phyloP scores from a whole-genome alignment of 371 early-diverging fungal species.

The Syncephalastrum monosporum region DNA sequence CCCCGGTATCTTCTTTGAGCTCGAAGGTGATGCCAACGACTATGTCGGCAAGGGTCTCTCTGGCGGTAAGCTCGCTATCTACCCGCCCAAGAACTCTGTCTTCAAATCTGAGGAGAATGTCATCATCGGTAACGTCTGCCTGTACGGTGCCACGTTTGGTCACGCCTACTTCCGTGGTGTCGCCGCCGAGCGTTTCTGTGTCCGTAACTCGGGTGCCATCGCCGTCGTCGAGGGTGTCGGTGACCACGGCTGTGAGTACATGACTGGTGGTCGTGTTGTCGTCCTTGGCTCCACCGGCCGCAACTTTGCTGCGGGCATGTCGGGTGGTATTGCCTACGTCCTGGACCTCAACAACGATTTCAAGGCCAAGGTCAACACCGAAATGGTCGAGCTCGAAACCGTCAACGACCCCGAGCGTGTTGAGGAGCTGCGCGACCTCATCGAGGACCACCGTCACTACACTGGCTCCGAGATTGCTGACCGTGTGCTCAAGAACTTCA shows the following conservation, averaged over 20 bases:
- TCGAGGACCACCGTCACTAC: slow-evolving; percentile 77
- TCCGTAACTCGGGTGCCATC: slow-evolving; percentile 94
- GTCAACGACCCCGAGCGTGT: slow-evolving; percentile 80
- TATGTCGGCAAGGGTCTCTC: slow-evolving; percentile 98
- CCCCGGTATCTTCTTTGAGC: slow-evolving; percentile 82
- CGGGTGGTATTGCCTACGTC: slow-evolving; percentile 92
- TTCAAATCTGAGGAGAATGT: slow-evolving; percentile 88
- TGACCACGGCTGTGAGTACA: slow-evolving; percentile 99
- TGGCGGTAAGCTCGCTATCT: slow-evolving; percentile 87
- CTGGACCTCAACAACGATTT: slow-evolving; percentile 47
- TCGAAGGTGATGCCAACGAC: slow-evolving; percentile 98
- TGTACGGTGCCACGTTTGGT: slow-evolving; percentile 96
- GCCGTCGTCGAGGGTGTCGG: slow-evolving; percentile 97
- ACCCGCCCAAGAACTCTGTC: slow-evolving; percentile 75
- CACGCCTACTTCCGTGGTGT: slow-evolving; percentile 91
- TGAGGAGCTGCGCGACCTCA: slow-evolving; percentile 68
- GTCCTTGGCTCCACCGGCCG: slow-evolving; percentile 84
- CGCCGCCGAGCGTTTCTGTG: slow-evolving; percentile 96
- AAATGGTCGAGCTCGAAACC: slow-evolving; percentile 87
- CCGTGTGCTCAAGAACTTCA: slow-evolving; percentile 66
- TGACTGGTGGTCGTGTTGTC: slow-evolving; percentile 92
- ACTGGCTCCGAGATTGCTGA: slow-evolving; percentile 84
- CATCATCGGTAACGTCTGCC: slow-evolving; percentile 94
- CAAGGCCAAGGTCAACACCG: slow-evolving; percentile 70
- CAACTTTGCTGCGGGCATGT: slow-evolving; percentile 97